A percentile compares a stretch with the other conserved stretches of the same genome.
phyloP scores from a whole-genome alignment of 345 rosid genomes.

The Lenwebbia sp. region DNA sequence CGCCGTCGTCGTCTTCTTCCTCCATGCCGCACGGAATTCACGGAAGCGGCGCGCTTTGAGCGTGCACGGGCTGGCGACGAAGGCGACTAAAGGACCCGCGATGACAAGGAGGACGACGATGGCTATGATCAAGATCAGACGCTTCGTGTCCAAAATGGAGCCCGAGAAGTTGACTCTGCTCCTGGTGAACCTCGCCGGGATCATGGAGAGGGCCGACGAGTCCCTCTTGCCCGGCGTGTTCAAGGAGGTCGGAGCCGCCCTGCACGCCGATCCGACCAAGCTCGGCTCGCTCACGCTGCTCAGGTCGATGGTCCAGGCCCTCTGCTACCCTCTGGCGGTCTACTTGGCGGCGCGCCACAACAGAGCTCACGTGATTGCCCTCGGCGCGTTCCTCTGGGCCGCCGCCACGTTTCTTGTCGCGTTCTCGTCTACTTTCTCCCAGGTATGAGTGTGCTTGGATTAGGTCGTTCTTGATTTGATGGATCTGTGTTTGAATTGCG shows the following conservation, averaged over 20 bases:
- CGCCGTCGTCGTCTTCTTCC: neutral
- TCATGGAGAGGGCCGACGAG: slow-evolving; percentile 93
- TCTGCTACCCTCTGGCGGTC: slow-evolving; percentile 57
- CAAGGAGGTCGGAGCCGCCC: slow-evolving; percentile 82
- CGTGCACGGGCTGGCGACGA: neutral
- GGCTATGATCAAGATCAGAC: neutral
- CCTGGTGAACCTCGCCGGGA: slow-evolving; percentile 78
- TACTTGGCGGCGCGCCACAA: slow-evolving; percentile 46
- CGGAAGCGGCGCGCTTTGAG: neutral
- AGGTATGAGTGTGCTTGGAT: slow-evolving; percentile 17
- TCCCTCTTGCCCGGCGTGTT: slow-evolving; percentile 83
- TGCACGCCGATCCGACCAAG: slow-evolving; percentile 75
- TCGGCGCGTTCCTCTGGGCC: slow-evolving; percentile 73
- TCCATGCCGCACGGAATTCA: neutral
- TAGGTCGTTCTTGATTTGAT: neutral
- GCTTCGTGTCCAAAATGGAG: slow-evolving; percentile 24
- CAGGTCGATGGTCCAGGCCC: slow-evolving; percentile 47
- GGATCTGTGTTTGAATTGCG: neutral
- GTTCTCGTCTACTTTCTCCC: slow-evolving; percentile 48
- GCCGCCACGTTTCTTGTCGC: slow-evolving; percentile 73
- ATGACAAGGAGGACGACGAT: neutral
- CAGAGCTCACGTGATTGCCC: slow-evolving; percentile 57
- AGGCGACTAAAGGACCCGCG: neutral
- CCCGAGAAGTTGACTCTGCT: slow-evolving; percentile 52
- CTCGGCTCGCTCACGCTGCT: slow-evolving; percentile 67